phyloP scores from a whole-genome alignment of 768 basidiomycete genomes.

The Neoboletus magnificus region DNA sequence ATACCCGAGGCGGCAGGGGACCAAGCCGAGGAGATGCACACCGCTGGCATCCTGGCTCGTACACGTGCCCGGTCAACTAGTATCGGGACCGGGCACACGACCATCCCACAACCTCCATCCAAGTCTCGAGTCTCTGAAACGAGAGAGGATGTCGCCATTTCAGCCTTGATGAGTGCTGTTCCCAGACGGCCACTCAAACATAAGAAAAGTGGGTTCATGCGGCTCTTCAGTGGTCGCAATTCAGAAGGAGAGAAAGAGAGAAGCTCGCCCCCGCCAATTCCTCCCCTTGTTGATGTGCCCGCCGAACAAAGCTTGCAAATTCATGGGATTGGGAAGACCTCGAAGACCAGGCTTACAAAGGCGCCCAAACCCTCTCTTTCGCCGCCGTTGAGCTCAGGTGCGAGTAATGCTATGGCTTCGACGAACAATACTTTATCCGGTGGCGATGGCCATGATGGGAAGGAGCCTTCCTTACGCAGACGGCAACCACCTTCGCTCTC shows the following conservation, averaged over 20 bases:
- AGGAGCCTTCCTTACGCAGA: constrained; percentile 24
- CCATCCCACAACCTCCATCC: constrained; percentile 34
- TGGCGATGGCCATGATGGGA: constrained; percentile 17
- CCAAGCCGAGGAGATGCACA: constrained; percentile 25
- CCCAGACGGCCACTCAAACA: constrained; percentile 56
- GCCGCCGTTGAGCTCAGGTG: constrained; percentile 28
- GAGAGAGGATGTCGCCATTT: constrained; percentile 37
- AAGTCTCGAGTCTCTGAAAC: constrained; percentile 39
- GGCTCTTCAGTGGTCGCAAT: constrained; percentile 59
- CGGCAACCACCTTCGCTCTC: constrained; percentile 30
- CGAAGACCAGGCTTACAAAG: constrained; percentile 29
- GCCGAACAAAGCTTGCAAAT: constrained; percentile 21
- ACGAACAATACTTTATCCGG: background rate
- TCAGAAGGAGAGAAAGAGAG: constrained; percentile 34
- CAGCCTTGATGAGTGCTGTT: constrained; percentile 9
- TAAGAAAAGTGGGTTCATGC: constrained; percentile 81
- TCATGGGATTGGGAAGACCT: constrained; percentile 30
- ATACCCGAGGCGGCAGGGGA: constrained; percentile 20
- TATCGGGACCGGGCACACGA: constrained; percentile 51
- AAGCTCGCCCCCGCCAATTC: constrained; percentile 54
- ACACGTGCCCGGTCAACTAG: constrained; percentile 61
- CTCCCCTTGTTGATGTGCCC: constrained; percentile 42
- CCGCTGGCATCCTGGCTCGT: constrained; percentile 21
- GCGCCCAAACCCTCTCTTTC: constrained; percentile 43
- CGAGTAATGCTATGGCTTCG: constrained; percentile 12